phyloP scores from a whole-genome alignment of 352 stramenopile species.

The Pseudoperonospora humuli region DNA sequence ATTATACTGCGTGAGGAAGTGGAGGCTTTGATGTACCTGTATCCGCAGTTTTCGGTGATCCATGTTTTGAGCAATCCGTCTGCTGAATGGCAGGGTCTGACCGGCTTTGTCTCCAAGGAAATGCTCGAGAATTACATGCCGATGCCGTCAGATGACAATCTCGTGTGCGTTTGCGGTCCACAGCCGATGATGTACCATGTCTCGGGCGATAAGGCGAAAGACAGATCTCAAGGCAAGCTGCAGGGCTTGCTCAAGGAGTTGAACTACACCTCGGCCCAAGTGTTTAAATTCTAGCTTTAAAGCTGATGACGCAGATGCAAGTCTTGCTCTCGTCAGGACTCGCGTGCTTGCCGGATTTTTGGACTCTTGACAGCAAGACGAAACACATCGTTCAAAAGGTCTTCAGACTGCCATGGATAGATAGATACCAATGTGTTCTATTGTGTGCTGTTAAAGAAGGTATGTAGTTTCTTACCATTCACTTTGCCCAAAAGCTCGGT shows the following conservation, averaged over 20 bases:
- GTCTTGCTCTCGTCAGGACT: slow-evolving; percentile 4
- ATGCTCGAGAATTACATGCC: slow-evolving; percentile 83
- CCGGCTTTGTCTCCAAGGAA: slow-evolving; percentile 74
- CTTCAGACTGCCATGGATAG: not conserved
- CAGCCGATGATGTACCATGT: slow-evolving; percentile 87
- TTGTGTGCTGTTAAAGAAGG: slow-evolving; percentile 69
- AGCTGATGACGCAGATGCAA: not conserved
- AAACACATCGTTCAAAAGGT: no score
- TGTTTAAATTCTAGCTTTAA: slow-evolving; percentile 75
- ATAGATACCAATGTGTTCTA: slow-evolving; percentile 18
- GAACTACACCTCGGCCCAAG: slow-evolving; percentile 67
- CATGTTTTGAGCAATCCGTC: slow-evolving; percentile 69
- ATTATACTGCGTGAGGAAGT: slow-evolving; percentile 87
- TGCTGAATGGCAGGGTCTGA: slow-evolving; percentile 54
- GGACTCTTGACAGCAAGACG: slow-evolving; percentile 10
- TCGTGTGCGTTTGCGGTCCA: slow-evolving; percentile 86
- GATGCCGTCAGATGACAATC: slow-evolving; percentile 57
- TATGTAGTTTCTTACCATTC: slow-evolving; percentile 69
- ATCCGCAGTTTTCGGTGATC: slow-evolving; percentile 70
- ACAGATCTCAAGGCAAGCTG: slow-evolving; percentile 79
- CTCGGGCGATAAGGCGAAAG: slow-evolving; percentile 81
- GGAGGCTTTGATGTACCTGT: slow-evolving; percentile 71
- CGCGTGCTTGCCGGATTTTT: slow-evolving; percentile 12
- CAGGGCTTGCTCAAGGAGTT: slow-evolving; percentile 81
- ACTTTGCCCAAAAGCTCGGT: slow-evolving; percentile 59